Percentiles rank a stretch among this genome's conserved stretches.
Evolutionary conservation across 345 rosid species (phyloP).

Genomic region (Turritis glabra): DNA sequence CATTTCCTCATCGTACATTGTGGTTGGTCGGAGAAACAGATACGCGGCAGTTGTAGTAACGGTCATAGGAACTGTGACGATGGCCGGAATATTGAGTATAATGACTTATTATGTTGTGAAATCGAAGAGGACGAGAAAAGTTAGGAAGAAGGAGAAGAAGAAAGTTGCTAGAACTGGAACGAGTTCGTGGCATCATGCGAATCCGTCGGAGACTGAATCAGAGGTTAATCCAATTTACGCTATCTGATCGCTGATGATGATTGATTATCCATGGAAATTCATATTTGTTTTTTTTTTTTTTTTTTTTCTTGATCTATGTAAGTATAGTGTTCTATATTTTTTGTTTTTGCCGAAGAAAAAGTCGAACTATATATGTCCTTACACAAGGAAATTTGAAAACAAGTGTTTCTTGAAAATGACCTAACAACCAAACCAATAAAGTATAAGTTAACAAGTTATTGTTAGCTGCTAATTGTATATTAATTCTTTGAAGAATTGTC

Average conservation of each 20-base stretch:
- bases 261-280: neutral
- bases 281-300: neutral
- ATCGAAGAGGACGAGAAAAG: constrained; percentile 52
- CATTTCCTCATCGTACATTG: constrained; percentile 77
- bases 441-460: neutral
- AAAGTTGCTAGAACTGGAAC: constrained; percentile 48
- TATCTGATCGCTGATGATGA: constrained; percentile 45
- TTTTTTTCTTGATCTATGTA: constrained; percentile 15
- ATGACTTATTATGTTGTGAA: constrained; percentile 87
- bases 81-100: constrained; percentile 67
- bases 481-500: neutral
- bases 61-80: constrained; percentile 63
- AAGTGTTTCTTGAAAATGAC: neutral
- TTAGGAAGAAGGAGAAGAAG: constrained; percentile 68
- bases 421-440: neutral
- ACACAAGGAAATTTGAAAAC: neutral
- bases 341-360: neutral
- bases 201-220: constrained; percentile 56
- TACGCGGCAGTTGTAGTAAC: constrained; percentile 88
- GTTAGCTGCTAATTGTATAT: neutral
- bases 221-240: constrained; percentile 81
- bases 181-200: constrained; percentile 35
- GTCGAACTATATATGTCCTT: neutral
- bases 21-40: constrained; percentile 61
- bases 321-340: neutral